These are phyloP conservation scores for Thelephora aurantiotincta DNA, from an alignment of 768 basidiomycete species.

Conservation along the genomic window DNA sequence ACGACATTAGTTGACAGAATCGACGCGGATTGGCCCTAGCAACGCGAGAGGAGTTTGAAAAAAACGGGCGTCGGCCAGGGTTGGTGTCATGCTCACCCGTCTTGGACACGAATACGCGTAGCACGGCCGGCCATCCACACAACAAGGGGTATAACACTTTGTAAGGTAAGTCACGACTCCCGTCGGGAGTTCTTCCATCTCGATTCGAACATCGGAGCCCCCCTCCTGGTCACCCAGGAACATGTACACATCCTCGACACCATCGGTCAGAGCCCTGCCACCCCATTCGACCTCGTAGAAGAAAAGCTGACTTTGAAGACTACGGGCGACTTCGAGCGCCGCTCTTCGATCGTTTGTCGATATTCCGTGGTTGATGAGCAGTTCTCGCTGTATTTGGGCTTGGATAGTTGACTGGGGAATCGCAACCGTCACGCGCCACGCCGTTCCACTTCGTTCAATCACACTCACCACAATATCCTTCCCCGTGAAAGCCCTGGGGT, in stretches of 20 bases:
- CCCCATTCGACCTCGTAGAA: conserved; percentile 98
- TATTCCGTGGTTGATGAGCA: conserved; percentile 60
- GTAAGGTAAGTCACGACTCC: conserved; percentile 86
- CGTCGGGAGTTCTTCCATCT: conserved; percentile 67
- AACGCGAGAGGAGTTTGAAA: not conserved
- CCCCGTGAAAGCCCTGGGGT: conserved; percentile 84
- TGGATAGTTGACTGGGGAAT: conserved; percentile 67
- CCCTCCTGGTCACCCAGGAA: conserved; percentile 77
- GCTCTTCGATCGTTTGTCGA: conserved; percentile 69
- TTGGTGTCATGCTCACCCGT: conserved; percentile 27
- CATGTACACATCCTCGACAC: conserved; percentile 88
- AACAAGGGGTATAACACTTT: conserved; percentile 80
- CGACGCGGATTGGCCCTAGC: conserved; percentile 10
- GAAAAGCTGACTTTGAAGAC: conserved; percentile 84
- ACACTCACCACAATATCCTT: conserved; percentile 80
- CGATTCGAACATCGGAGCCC: conserved; percentile 39
- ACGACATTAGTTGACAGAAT: conserved; percentile 5
- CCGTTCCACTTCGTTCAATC: not conserved
- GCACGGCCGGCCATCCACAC: conserved; percentile 66
- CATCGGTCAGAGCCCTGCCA: conserved; percentile 64
- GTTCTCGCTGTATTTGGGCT: conserved; percentile 71
- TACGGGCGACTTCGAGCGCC: conserved; percentile 79
- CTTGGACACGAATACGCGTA: conserved; percentile 76
- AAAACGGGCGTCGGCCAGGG: conserved; percentile 1
- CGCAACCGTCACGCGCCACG: conserved; percentile 3